A percentile compares a stretch with the other conserved stretches of the same genome.
phyloP scores from a whole-genome alignment of 2,329 filamentous ascomycete species.

The Cladorrhinum sp. region DNA sequence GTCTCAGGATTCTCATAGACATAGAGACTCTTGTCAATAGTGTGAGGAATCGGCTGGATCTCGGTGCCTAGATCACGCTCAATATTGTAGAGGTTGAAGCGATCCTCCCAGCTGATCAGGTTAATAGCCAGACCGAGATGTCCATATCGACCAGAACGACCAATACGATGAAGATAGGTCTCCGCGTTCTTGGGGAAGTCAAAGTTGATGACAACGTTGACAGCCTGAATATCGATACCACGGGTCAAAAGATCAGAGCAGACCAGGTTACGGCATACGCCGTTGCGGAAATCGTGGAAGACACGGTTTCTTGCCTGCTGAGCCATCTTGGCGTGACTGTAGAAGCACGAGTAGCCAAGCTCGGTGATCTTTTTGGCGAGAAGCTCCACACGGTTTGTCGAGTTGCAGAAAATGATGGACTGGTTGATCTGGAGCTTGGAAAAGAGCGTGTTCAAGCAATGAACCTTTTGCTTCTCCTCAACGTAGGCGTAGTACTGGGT shows the following conservation, averaged over 20 bases:
- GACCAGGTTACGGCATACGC: constrained; percentile 94
- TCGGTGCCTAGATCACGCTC: constrained; percentile 96
- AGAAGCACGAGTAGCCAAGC: constrained; percentile 98
- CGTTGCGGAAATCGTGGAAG: constrained; percentile 98
- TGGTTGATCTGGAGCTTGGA: constrained; percentile 99
- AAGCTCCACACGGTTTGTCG: constrained; percentile 94
- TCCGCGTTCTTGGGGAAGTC: constrained; percentile 99
- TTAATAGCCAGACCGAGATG: constrained; percentile 98
- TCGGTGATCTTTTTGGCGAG: constrained; percentile 99
- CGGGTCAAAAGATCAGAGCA: constrained; percentile 96
- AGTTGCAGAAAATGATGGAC: constrained; percentile 99
- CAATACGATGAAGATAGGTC: constrained; percentile 97
- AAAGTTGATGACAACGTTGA: constrained; percentile 99
- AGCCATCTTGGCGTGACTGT: constrained; percentile 97
- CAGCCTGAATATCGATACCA: constrained; percentile 98
- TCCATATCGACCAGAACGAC: constrained; percentile 93
- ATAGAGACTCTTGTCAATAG: constrained; percentile 96
- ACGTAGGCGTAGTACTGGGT: constrained; percentile 99
- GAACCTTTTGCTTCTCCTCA: constrained; percentile 98
- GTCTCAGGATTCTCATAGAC: constrained; percentile 96
- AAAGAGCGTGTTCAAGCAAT: constrained; percentile 97
- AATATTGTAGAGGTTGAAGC: constrained; percentile 98
- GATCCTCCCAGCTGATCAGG: constrained; percentile 98
- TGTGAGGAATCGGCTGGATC: constrained; percentile 90
- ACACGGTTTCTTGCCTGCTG: constrained; percentile 96